Evolutionary conservation across 805 yeast genomes (phyloP).

Genomic region (Priceomyces castillae): DNA sequence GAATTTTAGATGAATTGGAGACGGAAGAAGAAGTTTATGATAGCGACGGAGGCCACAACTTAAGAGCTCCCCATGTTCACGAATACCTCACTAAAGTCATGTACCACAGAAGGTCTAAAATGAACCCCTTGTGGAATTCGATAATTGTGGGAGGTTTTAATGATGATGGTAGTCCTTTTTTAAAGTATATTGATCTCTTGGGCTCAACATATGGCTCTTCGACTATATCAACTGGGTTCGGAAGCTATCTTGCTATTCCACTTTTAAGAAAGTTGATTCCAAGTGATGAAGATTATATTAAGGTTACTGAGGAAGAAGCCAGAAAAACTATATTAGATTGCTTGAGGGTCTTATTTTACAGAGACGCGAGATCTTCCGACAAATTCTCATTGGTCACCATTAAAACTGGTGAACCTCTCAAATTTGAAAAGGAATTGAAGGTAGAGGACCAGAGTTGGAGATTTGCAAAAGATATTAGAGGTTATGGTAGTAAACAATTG

Average conservation of each 20-base stretch:
- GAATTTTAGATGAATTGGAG: constrained; percentile 73
- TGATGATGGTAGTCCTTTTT: constrained; percentile 59
- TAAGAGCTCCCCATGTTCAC: constrained; percentile 85
- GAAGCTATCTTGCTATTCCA: constrained; percentile 92
- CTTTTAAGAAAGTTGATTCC: constrained; percentile 82
- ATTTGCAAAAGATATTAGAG: constrained; percentile 83
- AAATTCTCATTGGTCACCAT: constrained; percentile 79
- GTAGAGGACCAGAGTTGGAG: constrained; percentile 83
- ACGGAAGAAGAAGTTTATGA: constrained; percentile 75
- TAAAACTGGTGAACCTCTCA: constrained; percentile 53
- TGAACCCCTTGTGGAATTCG: constrained; percentile 97
- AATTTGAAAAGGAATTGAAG: constrained; percentile 61
- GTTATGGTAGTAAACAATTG: constrained; percentile 75
- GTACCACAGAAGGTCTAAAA: constrained; percentile 84
- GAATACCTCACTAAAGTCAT: constrained; percentile 81
- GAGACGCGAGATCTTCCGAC: constrained; percentile 94
- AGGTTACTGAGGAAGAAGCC: constrained; percentile 72
- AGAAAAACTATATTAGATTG: constrained; percentile 72
- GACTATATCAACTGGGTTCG: constrained; percentile 93
- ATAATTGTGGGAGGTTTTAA: constrained; percentile 87
- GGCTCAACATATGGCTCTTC: constrained; percentile 92
- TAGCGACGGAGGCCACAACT: constrained; percentile 51
- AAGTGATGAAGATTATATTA: constrained; percentile 68
- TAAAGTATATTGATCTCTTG: constrained; percentile 83
- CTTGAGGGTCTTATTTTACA: constrained; percentile 91